Percentiles rank a stretch among this genome's conserved stretches.
Conservation (phyloP, 768 basidiomycete species). For the Auricularia cornea region DNA sequence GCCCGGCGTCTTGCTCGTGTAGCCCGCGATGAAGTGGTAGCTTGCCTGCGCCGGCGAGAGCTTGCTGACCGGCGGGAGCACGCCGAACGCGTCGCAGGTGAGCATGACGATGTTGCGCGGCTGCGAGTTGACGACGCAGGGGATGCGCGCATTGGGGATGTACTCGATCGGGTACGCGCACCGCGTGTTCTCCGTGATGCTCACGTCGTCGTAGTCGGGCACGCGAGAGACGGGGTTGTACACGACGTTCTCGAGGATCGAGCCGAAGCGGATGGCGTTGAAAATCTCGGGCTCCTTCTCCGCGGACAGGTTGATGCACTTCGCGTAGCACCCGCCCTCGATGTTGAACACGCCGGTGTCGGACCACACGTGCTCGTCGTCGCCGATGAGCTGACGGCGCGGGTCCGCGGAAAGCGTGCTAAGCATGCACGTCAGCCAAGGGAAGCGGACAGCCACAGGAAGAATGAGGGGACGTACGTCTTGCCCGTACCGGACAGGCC, state of each 20-base stretch:
- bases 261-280: conserved; percentile 89
- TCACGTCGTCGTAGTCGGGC: conserved; percentile 92
- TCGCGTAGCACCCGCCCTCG: conserved; percentile 99
- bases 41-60: conserved; percentile 90
- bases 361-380: conserved; percentile 99
- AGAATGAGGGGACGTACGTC: conserved; percentile 49
- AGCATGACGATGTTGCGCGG: conserved; percentile 95
- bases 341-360: conserved; percentile 99
- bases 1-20: conserved; percentile 96
- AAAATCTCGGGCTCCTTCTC: conserved; percentile 99
- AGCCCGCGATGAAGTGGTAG: conserved; percentile 96
- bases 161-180: conserved; percentile 98
- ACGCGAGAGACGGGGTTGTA: conserved; percentile 76
- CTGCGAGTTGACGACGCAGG: conserved; percentile 78
- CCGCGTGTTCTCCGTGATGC: conserved; percentile 98
- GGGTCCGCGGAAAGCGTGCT: conserved; percentile 92
- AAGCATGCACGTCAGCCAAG: neutral
- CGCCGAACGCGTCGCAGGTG: conserved; percentile 97
- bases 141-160: conserved; percentile 92
- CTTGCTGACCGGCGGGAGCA: conserved; percentile 90
- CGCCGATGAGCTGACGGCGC: conserved; percentile 87
- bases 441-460: no score
- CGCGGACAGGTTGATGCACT: conserved; percentile 90
- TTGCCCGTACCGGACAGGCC: conserved; percentile 98
- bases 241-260: conserved; percentile 98